These are phyloP conservation scores for Salvia sclarea DNA, from an alignment of 305 asterid species.

Conservation along the genomic window DNA sequence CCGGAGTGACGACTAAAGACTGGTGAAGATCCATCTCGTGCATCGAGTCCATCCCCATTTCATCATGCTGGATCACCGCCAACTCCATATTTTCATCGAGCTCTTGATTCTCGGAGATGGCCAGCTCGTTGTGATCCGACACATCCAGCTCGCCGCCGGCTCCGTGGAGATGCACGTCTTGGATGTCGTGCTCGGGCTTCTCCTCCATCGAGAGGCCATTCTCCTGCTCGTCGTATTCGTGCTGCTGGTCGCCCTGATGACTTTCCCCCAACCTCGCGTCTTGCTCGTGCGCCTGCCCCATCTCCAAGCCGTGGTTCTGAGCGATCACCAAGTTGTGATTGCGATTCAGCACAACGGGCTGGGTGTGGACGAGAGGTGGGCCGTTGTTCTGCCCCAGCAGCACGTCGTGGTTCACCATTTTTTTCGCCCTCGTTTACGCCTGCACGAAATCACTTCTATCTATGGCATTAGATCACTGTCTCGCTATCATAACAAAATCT, in stretches of 20 bases:
- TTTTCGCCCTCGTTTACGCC: constrained; percentile 23
- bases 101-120: constrained; percentile 56
- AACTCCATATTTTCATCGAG: constrained; percentile 80
- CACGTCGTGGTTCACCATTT: constrained; percentile 64
- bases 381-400: constrained; percentile 51
- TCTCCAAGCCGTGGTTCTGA: constrained; percentile 54
- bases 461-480: not conserved
- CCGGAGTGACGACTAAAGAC: constrained; percentile 54
- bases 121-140: constrained; percentile 62
- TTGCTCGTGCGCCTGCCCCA: constrained; percentile 53
- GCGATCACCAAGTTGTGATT: constrained; percentile 49
- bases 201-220: constrained; percentile 56
- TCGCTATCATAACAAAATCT: no score
- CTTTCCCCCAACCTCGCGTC: constrained; percentile 49
- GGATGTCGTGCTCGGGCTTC: constrained; percentile 58
- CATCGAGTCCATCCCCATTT: constrained; percentile 54
- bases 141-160: constrained; percentile 54
- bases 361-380: constrained; percentile 53
- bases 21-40: constrained; percentile 56
- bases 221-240: constrained; percentile 53
- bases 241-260: constrained; percentile 45
- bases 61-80: constrained; percentile 64
- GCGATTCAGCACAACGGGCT: constrained; percentile 52
- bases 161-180: constrained; percentile 48
- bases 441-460: constrained; percentile 29